These are phyloP conservation scores for Aureobasidium sp. DNA, from an alignment of 2,329 filamentous ascomycete genomes.

Conservation along the genomic window DNA sequence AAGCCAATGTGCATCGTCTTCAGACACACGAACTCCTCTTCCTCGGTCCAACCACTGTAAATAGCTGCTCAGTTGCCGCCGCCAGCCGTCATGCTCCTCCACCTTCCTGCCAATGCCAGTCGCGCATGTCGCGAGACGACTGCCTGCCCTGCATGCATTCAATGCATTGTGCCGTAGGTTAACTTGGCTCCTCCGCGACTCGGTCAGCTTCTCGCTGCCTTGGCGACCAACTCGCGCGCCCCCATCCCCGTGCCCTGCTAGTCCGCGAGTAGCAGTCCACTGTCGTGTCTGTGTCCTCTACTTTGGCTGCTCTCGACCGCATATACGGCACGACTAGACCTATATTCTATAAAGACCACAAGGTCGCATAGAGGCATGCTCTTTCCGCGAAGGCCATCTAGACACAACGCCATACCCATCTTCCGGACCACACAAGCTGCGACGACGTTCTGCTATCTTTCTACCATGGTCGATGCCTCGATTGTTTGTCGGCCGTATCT, in stretches of 20 bases:
- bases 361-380: not conserved
- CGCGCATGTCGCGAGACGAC: not conserved
- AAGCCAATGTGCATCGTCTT: not conserved
- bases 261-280: not conserved
- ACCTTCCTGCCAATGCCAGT: not conserved
- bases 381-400: not conserved
- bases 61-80: slow-evolving; percentile 3
- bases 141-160: slow-evolving; percentile 1
- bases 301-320: not conserved
- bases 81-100: slow-evolving; percentile 1
- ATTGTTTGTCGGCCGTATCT: slow-evolving; percentile 4
- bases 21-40: not conserved
- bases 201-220: slow-evolving; percentile 4
- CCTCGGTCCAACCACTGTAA: not conserved
- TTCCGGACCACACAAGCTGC: not conserved
- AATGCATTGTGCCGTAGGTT: slow-evolving; percentile 2
- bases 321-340: not conserved
- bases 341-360: not conserved
- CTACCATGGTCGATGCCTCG: not conserved
- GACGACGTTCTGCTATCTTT: slow-evolving; percentile 2
- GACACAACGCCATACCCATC: not conserved
- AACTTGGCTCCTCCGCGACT: not conserved
- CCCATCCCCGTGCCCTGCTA: not conserved
- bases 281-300: not conserved
- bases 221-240: slow-evolving; percentile 2